Evolutionary conservation across 2,329 filamentous ascomycete genomes (phyloP).

Genomic region (Sphaceloma murrayae): DNA sequence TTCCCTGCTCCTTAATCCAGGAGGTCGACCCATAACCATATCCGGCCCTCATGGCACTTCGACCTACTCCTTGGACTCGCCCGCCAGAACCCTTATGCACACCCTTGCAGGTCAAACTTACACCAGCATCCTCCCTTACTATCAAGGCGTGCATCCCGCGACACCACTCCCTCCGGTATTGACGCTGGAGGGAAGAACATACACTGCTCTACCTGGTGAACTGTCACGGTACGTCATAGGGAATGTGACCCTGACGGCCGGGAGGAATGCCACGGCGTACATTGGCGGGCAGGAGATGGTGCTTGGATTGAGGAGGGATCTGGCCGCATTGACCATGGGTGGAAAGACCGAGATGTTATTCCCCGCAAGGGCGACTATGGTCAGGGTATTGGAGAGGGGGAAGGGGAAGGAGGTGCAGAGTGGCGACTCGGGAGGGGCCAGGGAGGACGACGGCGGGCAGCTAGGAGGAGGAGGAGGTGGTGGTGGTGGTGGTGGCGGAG

Average conservation of each 20-base stretch:
- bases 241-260: conserved; percentile 32
- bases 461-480: background rate
- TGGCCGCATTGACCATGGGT: background rate
- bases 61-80: conserved; percentile 26
- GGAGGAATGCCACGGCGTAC: conserved; percentile 26
- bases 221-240: conserved; percentile 31
- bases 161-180: conserved; percentile 25
- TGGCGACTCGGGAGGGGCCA: background rate
- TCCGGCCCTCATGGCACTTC: conserved; percentile 23
- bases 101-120: conserved; percentile 31
- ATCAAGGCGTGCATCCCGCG: conserved; percentile 21
- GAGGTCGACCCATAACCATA: conserved; percentile 23
- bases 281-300: no score
- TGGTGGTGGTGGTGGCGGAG: background rate
- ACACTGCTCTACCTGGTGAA: conserved; percentile 24
- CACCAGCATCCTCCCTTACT: conserved; percentile 22
- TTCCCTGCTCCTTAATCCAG: conserved; percentile 24
- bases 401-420: background rate
- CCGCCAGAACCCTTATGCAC: conserved; percentile 22
- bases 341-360: conserved; percentile 6
- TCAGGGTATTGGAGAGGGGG: background rate
- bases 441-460: background rate
- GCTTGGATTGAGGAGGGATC: background rate
- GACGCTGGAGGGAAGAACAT: conserved; percentile 26
- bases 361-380: background rate